phyloP scores from a whole-genome alignment of 108 stramenopile species.

The Licmophora abbreviata region DNA sequence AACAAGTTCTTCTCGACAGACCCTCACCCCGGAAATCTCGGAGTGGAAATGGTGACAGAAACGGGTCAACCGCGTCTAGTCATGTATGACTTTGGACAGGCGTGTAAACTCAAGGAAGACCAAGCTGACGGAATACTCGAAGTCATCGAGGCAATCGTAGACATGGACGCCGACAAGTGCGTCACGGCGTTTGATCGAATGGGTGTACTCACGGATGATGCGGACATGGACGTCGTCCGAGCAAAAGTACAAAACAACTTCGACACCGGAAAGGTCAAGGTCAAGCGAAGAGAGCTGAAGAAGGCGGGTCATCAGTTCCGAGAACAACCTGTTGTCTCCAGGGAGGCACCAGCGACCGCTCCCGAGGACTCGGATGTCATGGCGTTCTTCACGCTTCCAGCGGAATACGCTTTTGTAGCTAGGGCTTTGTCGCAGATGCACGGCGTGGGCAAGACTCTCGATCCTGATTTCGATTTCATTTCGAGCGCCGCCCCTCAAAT shows the following conservation, averaged over 20 bases:
- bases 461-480: conserved; percentile 80
- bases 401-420: conserved; percentile 83
- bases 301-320: conserved; percentile 25
- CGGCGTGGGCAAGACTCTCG: conserved; percentile 73
- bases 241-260: conserved; percentile 73
- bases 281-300: conserved; percentile 31
- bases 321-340: conserved; percentile 9
- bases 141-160: conserved; percentile 78
- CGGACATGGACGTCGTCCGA: conserved; percentile 58
- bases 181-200: conserved; percentile 66
- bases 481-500: conserved; percentile 69
- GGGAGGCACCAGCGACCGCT: conserved; percentile 5
- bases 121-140: conserved; percentile 74
- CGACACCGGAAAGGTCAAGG: conserved; percentile 60
- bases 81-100: conserved; percentile 87
- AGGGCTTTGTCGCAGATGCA: conserved; percentile 81
- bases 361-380: conserved; percentile 62
- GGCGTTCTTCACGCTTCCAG: conserved; percentile 71
- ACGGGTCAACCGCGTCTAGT: conserved; percentile 49
- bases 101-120: conserved; percentile 44
- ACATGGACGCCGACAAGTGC: conserved; percentile 63
- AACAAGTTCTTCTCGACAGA: conserved; percentile 83
- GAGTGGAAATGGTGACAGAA: conserved; percentile 50
- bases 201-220: conserved; percentile 70
- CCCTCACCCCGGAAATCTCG: conserved; percentile 80